Base-by-base conservation (phyloP, 1,139 yeast genomes). In the Geotrichum citri-aurantii region DNA sequence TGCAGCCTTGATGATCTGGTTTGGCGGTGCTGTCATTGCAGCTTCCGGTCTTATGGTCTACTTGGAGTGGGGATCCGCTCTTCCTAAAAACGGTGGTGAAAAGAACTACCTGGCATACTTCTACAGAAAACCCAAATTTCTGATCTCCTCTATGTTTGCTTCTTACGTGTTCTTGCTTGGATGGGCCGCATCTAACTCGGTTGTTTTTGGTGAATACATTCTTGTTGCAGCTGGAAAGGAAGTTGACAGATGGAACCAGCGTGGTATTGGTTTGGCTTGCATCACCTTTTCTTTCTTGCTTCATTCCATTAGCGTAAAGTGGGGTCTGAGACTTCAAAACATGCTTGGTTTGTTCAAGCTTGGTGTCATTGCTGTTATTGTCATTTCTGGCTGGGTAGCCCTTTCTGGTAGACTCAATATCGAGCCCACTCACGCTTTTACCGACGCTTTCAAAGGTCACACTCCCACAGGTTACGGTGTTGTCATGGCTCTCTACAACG, bases 31-130 rank as follows among this genome's bases (percentile, higher is more conserved):
- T 12, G 63, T 85, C 44, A 84, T 87, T 63, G 89, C 93, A 3
- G 75, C 84, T 55, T 75, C 86, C 26, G 95, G 95, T 2, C 75
- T 87, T 64, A 79, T 81, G 65, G 88, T 87, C 6, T 89, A 88
- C 70, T 80, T 89, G 81, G 96, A 88, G 70, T 86, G 88, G 72
- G 96, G 96, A 19, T 81, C 90, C 12, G 90, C 89, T 48, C 82
- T 88, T 64, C 93, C 95, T 40, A 82, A 86, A 72, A 88, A 88
- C 68, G 96, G 96, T 64, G 96, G 96, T 64, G 96, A 88, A 70
- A 88, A 88, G 74, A 87, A 87, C 68, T 89, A 88, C 70, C 77
- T 89, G 66, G 95, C 88, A 71, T 84, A 81, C 66, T 82, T 88
- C 63, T 88, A 79, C 74, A 78, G 76, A 56, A 81, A 79, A 67